Conservation (phyloP, 495 filamentous ascomycete genomes). For the Neurospora terricola region DNA sequence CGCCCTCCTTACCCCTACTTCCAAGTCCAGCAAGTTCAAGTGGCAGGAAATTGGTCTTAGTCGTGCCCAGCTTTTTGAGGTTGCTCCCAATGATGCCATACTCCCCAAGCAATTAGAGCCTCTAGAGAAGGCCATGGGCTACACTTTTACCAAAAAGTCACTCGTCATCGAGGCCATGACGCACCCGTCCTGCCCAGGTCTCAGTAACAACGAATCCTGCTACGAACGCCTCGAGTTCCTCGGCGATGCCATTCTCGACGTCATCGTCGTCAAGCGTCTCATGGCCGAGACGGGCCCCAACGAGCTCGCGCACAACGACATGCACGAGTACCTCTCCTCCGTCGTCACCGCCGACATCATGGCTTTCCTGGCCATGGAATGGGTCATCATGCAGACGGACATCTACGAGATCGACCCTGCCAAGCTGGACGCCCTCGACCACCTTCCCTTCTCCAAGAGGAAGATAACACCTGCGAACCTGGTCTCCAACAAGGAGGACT, state of each 20-base stretch:
- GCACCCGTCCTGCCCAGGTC: conserved; percentile 55
- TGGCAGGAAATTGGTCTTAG: conserved; percentile 38
- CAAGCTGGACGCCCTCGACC: background rate
- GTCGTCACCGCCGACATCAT: conserved; percentile 79
- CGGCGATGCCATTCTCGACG: conserved; percentile 80
- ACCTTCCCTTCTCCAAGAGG: conserved; percentile 5
- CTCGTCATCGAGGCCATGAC: conserved; percentile 81
- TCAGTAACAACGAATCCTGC: conserved; percentile 38
- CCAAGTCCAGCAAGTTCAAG: conserved; percentile 30
- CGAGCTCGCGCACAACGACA: conserved; percentile 48
- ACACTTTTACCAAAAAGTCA: conserved; percentile 58
- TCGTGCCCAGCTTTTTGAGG: conserved; percentile 21
- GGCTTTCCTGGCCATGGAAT: conserved; percentile 69
- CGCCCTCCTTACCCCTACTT: conserved; percentile 47
- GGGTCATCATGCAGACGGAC: conserved; percentile 23
- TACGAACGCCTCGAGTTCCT: conserved; percentile 88
- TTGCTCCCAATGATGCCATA: conserved; percentile 16
- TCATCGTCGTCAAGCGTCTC: conserved; percentile 49
- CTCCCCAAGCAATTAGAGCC: conserved; percentile 20
- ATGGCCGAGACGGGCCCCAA: conserved; percentile 18
- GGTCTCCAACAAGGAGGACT: conserved; percentile 10
- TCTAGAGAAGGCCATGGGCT: conserved; percentile 53
- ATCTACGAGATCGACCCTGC: conserved; percentile 13
- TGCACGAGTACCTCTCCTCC: conserved; percentile 68
- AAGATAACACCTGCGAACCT: background rate